Percentiles rank a stretch among this genome's conserved stretches.
phyloP scores from a whole-genome alignment of 176 grass and related monocot species.

The Echinochloa phyllopogon region DNA sequence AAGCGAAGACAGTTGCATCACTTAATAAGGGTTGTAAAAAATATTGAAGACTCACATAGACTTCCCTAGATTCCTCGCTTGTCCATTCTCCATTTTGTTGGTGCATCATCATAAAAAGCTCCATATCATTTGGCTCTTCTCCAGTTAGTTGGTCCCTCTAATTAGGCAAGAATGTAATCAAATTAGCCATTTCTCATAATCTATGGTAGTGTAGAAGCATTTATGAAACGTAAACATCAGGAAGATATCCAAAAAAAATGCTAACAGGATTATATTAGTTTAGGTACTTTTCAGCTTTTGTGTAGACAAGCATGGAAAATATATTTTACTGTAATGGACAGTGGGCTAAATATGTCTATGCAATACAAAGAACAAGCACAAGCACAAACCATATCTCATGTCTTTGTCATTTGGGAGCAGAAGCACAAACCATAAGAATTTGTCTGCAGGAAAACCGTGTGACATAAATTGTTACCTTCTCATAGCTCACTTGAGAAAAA shows the following conservation, averaged over 20 bases:
- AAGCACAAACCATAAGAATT: too few species aligned
- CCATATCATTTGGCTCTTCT: slow-evolving; percentile 10
- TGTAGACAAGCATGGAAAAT: too few species aligned
- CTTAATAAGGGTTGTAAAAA: neutral
- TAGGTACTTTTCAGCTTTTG: too few species aligned
- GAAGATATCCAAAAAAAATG: neutral
- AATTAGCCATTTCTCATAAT: neutral
- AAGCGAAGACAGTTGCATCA: neutral
- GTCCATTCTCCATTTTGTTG: neutral
- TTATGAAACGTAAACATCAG: neutral
- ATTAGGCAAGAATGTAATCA: neutral
- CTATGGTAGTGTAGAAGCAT: neutral
- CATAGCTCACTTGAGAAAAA: too few species aligned
- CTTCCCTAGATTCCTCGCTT: neutral
- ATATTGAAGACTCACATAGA: neutral
- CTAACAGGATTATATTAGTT: too few species aligned
- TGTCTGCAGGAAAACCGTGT: too few species aligned
- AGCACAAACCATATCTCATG: too few species aligned
- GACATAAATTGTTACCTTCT: too few species aligned
- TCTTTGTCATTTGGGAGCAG: too few species aligned
- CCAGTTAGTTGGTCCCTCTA: neutral
- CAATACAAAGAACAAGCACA: too few species aligned
- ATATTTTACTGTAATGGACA: too few species aligned
- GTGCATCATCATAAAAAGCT: neutral
- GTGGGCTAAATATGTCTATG: too few species aligned